Evolutionary conservation across 1,284 basidiomycete species (phyloP).

Genomic region (Sanghuangporus weigelae): DNA sequence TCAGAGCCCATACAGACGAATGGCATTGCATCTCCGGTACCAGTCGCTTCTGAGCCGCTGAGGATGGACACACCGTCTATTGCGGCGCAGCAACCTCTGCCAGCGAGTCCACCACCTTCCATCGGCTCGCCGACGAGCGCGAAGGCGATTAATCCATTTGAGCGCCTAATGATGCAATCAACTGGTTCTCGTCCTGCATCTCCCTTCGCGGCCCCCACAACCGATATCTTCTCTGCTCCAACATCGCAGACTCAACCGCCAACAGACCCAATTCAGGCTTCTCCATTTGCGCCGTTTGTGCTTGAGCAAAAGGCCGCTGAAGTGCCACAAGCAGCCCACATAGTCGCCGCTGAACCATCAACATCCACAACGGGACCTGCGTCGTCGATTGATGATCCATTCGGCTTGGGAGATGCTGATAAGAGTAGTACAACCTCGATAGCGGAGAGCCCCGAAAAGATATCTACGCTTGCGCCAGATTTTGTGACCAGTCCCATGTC

Average conservation of each 20-base stretch:
- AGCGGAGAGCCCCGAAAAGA: slow-evolving; percentile 10
- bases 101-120: slow-evolving; percentile 42
- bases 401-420: slow-evolving; percentile 40
- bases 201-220: slow-evolving; percentile 41
- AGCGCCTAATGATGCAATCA: slow-evolving; percentile 54
- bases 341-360: slow-evolving; percentile 12
- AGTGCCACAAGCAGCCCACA: background rate
- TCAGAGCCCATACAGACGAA: slow-evolving; percentile 13
- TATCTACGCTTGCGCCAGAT: slow-evolving; percentile 22
- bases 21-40: slow-evolving; percentile 15
- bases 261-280: background rate
- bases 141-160: slow-evolving; percentile 94
- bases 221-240: slow-evolving; percentile 35
- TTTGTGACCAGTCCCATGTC: background rate
- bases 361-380: slow-evolving; percentile 8
- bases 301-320: slow-evolving; percentile 10
- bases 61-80: slow-evolving; percentile 45
- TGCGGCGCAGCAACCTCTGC: slow-evolving; percentile 65
- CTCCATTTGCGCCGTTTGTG: slow-evolving; percentile 3
- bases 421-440: slow-evolving; percentile 20
- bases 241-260: slow-evolving; percentile 21
- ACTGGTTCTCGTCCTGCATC: slow-evolving; percentile 48
- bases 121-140: slow-evolving; percentile 34
- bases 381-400: slow-evolving; percentile 41
- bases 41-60: slow-evolving; percentile 24